Evolutionary conservation across 306 rosid species (phyloP).

Genomic region (Lupinus albus): DNA sequence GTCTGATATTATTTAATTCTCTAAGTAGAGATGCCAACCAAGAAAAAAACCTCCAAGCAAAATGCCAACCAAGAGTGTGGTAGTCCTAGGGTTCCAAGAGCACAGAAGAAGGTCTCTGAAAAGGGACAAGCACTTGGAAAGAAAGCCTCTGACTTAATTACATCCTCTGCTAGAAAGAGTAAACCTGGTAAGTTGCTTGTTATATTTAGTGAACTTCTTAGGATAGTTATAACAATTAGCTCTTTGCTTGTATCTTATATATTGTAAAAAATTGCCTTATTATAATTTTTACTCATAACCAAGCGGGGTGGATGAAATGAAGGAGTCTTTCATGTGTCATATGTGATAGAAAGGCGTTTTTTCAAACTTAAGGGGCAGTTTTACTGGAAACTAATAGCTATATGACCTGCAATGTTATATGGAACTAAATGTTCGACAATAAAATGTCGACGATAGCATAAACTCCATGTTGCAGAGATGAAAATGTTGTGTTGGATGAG

Average conservation of each 20-base stretch:
- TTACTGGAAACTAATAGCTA: no score
- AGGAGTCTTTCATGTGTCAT: no score
- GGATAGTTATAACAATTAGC: conserved; percentile 16
- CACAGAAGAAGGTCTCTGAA: conserved; percentile 64
- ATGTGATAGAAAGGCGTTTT: no score
- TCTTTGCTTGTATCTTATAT: not conserved
- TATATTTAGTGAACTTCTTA: not conserved
- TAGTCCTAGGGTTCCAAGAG: conserved; percentile 65
- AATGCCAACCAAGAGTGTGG: conserved; percentile 52
- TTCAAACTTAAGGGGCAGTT: no score
- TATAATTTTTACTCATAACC: conserved; percentile 22
- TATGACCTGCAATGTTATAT: no score
- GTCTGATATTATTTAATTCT: conserved; percentile 30
- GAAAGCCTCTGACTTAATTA: conserved; percentile 65
- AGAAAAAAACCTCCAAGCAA: conserved; percentile 64
- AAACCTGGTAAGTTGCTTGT: conserved; percentile 56
- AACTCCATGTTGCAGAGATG: no score
- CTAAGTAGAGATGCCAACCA: conserved; percentile 67
- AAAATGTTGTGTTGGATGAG: no score
- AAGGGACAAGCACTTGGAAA: conserved; percentile 56
- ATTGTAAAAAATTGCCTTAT: not conserved
- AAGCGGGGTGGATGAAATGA: no score
- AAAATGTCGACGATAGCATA: no score
- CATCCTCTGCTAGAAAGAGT: conserved; percentile 78
- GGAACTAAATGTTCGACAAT: no score